Percentiles rank a stretch among this genome's conserved stretches.
Evolutionary conservation across 176 grass and related monocot species (phyloP).

Genomic region (Bonia amplexicaulis): DNA sequence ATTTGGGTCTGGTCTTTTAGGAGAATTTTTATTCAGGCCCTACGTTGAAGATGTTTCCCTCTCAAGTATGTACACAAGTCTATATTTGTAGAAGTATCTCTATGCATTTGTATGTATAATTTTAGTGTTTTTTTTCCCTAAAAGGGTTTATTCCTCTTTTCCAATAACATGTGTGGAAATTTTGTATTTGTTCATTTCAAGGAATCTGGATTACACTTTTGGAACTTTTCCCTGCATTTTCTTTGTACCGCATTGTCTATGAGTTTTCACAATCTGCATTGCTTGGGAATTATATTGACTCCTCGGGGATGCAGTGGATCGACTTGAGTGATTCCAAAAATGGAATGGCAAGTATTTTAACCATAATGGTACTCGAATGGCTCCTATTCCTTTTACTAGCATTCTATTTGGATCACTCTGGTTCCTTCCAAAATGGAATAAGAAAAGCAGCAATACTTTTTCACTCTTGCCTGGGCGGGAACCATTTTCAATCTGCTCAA

Average conservation of each 20-base stretch:
- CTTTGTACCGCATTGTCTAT: slow-evolving; percentile 67
- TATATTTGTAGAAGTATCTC: slow-evolving; percentile 3
- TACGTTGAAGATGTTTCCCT: slow-evolving; percentile 63
- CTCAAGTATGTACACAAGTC: slow-evolving; percentile 53
- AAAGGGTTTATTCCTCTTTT: neutral
- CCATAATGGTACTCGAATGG: slow-evolving; percentile 69
- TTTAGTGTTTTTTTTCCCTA: neutral
- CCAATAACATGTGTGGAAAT: slow-evolving; percentile 12
- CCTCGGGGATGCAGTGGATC: slow-evolving; percentile 54
- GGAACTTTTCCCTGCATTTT: slow-evolving; percentile 85
- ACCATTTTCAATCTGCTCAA: slow-evolving; percentile 11
- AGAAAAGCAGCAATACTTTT: slow-evolving; percentile 28
- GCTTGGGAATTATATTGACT: slow-evolving; percentile 26
- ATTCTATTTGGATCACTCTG: slow-evolving; percentile 54
- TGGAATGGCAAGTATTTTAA: slow-evolving; percentile 50
- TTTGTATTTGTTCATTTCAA: slow-evolving; percentile 26
- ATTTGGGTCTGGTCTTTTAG: slow-evolving; percentile 58
- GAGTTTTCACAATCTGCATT: slow-evolving; percentile 52
- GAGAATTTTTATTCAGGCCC: slow-evolving; percentile 41
- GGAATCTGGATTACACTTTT: slow-evolving; percentile 76
- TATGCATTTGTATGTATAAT: neutral
- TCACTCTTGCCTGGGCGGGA: neutral
- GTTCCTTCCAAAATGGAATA: slow-evolving; percentile 44
- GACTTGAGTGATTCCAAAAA: slow-evolving; percentile 58
- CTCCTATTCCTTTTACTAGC: slow-evolving; percentile 49